Conservation (phyloP, 306 rosid species). For the Amphicarpaea edgeworthii region DNA sequence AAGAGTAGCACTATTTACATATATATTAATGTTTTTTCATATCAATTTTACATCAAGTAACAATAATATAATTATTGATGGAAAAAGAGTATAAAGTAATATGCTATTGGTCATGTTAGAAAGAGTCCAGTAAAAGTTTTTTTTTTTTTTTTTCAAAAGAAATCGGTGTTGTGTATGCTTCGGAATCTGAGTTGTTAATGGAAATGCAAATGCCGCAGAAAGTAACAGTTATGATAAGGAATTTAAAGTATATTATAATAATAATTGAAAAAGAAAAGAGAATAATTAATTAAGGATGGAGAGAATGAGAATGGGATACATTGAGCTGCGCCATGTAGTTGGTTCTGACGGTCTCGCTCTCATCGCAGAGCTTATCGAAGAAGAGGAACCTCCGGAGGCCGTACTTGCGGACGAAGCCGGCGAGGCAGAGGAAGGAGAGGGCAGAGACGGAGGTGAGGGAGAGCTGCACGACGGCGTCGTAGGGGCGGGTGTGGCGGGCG, state of each 20-base stretch:
- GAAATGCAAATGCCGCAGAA: no score
- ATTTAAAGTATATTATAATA: background rate
- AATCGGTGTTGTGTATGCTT: no score
- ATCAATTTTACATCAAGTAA: no score
- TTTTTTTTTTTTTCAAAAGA: no score
- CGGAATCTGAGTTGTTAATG: no score
- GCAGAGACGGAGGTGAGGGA: slow-evolving; percentile 71
- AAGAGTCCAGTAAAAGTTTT: no score
- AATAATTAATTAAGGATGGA: background rate
- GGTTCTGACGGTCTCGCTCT: slow-evolving; percentile 73
- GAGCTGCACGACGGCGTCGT: slow-evolving; percentile 73
- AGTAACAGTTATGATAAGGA: no score
- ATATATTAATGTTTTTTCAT: background rate
- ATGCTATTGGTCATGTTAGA: no score
- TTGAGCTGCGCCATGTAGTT: slow-evolving; percentile 76
- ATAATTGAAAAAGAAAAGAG: background rate
- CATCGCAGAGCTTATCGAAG: slow-evolving; percentile 82
- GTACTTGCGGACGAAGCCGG: slow-evolving; percentile 63
- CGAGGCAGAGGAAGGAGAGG: slow-evolving; percentile 74
- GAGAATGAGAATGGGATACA: no score
- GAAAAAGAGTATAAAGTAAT: no score
- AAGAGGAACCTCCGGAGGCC: slow-evolving; percentile 82
- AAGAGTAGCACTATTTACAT: background rate
- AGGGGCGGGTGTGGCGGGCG: slow-evolving; percentile 67
- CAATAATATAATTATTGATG: no score